Evolutionary conservation across 495 filamentous ascomycete genomes (phyloP), one percentile per base, ranked within the genome.

Genomic region (Talaromyces stipitatus): DNA sequence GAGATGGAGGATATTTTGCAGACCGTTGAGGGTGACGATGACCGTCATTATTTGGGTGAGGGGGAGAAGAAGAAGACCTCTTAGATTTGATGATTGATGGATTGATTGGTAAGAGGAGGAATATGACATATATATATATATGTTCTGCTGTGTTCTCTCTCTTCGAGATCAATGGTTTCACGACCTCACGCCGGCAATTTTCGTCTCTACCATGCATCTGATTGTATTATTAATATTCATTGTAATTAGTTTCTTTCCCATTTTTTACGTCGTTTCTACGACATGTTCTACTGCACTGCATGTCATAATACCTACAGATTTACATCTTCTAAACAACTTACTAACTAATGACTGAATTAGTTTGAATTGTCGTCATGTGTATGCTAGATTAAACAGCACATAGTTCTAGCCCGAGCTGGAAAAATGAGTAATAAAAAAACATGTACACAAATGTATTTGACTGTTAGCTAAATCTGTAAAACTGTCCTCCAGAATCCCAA

Each of bases 1-100:
- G 90, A 92, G 73, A 95, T 95, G 87, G 92, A 97, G 75, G 78
- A 79, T 60, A 84, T 92, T 41, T 80, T 92, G 58, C 80, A 86
- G 69, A 83, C 86, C 60, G 89, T 96, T 2, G 92, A 97, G 72
- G 92, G 92, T 30, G 82, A 85, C 24, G 92, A 97, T 70, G 90
- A 95, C 62, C 79, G 91, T 62, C 77, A 68, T 20, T 95, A 95
- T 66, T 72, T 72, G 26, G 62, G 69, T 1, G 71, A 77, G 27
- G 68, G 72, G 7, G 68, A 70, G 22, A 59, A 62, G 51, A 79
- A 78, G 66, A 81, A 82, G 61, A 61, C 27, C 10, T 30, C 48
- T n/a, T 50, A 45, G 4, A 16, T 50, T 50, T 24, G 16, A 2
- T 11, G 7, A 48, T 26, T 48, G 1, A 48, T 48, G 14, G 43